Evolutionary conservation across 192 early-diverging fungal species (phyloP).

Genomic region (Entomortierella chlamydospora): DNA sequence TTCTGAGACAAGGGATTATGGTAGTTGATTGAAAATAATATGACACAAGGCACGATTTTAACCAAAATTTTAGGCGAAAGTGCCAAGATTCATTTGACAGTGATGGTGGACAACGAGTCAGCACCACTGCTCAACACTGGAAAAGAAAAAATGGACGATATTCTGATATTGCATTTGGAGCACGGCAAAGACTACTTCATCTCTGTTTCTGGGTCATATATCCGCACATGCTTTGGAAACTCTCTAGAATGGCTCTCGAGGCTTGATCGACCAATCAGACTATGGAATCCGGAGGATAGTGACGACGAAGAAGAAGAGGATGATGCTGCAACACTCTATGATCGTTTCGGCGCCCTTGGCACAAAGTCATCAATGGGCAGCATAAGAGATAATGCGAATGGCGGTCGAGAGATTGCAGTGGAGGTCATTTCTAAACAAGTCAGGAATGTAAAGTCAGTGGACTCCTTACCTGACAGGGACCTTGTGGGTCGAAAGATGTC

Average conservation of each 20-base stretch:
- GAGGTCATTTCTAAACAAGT: conserved; percentile 8
- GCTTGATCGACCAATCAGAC: conserved; percentile 67
- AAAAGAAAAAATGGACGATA: conserved; percentile 73
- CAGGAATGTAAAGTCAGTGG: conserved; percentile 39
- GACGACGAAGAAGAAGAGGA: conserved; percentile 46
- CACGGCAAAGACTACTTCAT: conserved; percentile 90
- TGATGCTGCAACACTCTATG: conserved; percentile 57
- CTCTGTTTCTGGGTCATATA: conserved; percentile 75
- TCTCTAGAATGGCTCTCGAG: conserved; percentile 73
- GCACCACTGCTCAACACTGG: conserved; percentile 68
- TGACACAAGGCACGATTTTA: not conserved
- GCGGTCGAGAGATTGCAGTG: conserved; percentile 16
- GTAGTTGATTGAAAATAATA: not conserved
- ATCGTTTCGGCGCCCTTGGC: conserved; percentile 56
- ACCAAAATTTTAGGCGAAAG: conserved; percentile 60
- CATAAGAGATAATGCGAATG: conserved; percentile 29
- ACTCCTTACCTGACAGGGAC: conserved; percentile 13
- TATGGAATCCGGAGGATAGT: conserved; percentile 59
- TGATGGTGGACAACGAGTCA: conserved; percentile 62
- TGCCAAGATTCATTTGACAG: conserved; percentile 67
- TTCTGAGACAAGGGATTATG: not conserved
- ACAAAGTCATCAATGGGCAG: conserved; percentile 58
- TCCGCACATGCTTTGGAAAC: conserved; percentile 80
- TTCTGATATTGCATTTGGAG: conserved; percentile 84
- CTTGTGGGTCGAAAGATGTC: conserved; percentile 1